Evolutionary conservation across 1,139 yeast genomes (phyloP).

Genomic region (Scheffersomyces cryptocercus): DNA sequence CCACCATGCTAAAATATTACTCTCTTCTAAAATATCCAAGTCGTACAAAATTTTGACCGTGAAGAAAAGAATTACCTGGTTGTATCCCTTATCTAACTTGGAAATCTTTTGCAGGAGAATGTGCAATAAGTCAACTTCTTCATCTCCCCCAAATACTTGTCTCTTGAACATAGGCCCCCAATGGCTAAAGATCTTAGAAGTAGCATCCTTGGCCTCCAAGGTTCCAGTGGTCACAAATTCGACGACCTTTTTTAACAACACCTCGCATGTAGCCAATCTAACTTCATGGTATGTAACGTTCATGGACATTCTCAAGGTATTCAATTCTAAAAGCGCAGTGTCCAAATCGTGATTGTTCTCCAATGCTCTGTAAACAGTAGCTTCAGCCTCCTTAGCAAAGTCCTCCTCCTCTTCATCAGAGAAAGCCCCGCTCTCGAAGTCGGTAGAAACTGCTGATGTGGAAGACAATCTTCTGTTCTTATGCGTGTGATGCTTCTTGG

Average conservation of each 20-base stretch:
- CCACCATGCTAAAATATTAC: constrained; percentile 84
- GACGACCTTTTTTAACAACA: constrained; percentile 66
- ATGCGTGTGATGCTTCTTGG: constrained; percentile 33
- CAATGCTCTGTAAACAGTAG: constrained; percentile 90
- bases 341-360: constrained; percentile 91
- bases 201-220: constrained; percentile 71
- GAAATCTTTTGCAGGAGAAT: constrained; percentile 55
- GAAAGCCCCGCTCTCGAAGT: constrained; percentile 37
- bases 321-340: constrained; percentile 87
- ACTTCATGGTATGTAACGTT: constrained; percentile 94
- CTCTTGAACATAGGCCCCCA: constrained; percentile 83
- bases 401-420: constrained; percentile 63
- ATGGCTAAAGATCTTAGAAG: constrained; percentile 66
- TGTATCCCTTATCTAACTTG: constrained; percentile 25
- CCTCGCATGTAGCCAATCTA: constrained; percentile 74
- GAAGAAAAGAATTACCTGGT: constrained; percentile 60
- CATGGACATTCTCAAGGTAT: constrained; percentile 96
- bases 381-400: constrained; percentile 84
- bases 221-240: constrained; percentile 79
- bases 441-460: constrained; percentile 41
- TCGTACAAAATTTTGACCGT: constrained; percentile 75
- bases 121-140: constrained; percentile 71
- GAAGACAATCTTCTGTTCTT: constrained; percentile 36
- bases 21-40: constrained; percentile 79
- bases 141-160: constrained; percentile 79